Evolutionary conservation across 345 rosid genomes (phyloP), one percentile per base, ranked within the genome.

Genomic region (Alliaria petiolata): DNA sequence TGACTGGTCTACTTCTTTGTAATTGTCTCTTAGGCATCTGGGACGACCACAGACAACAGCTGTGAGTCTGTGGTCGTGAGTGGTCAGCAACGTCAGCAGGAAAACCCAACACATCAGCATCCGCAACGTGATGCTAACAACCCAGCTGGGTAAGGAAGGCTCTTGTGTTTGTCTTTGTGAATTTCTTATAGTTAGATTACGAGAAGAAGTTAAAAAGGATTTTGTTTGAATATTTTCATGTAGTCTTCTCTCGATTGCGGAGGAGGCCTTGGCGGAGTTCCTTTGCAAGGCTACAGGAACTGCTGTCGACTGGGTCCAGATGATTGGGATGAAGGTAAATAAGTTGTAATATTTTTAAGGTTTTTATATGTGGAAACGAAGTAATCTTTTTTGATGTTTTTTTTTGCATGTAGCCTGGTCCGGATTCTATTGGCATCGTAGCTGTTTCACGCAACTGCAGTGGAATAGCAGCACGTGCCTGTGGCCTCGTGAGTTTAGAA

Each of bases 231-330:
- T 4, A 10, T n/a, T 3, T 30, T 54, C 8, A 12, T 26, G 66
- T 46, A 93, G 98, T 79, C 96, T 91, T 78, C 92, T 87, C 42
- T 82, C 97, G 20, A 85, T 93, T 59, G 97, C 98, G 74, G 95
- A 88, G 88, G 96, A 91, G 90, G 83, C 98, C 95, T 84, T 93
- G 69, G 69, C 80, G 1, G 80, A 77, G 77, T 77, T 77, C 80
- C 80, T 77, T 50, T 65, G 73, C 60, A 93, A 93, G 89, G 98
- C 98, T 84, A 93, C 97, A 36, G 98, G 98, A 84, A 93, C 97
- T 84, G 97, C 98, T 89, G 91, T 93, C 77, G 87, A 93, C 86
- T 93, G 98, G 98, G 98, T 91, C 17, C 98, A 93, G 91, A 91
- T 93, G 97, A 89, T 91, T 87, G 98, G 98, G 96, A 93, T 93